A percentile compares a stretch with the other conserved stretches of the same genome.
Conservation (phyloP, 2,329 filamentous ascomycete species). For the Parascedosporium putredinis region DNA sequence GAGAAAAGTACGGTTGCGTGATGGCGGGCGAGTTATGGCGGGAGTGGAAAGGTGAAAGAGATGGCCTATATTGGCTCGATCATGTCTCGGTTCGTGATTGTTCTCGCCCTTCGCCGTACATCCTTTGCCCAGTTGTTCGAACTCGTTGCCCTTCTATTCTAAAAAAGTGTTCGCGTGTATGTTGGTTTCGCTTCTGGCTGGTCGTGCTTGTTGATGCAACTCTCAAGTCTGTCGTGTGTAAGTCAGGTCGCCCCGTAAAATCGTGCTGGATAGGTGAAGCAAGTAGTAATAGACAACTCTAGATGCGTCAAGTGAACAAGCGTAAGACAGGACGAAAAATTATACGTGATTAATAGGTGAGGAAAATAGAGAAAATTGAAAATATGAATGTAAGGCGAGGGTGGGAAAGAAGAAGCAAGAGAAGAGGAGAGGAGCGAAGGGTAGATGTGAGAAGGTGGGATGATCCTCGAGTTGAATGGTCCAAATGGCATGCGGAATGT, state of each 20-base stretch:
- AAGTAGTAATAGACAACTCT: not conserved
- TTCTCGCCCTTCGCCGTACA: not conserved
- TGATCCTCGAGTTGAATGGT: no score
- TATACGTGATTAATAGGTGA: not conserved
- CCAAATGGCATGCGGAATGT: no score
- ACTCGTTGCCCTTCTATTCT: not conserved
- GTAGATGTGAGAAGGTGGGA: not conserved
- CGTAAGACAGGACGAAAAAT: not conserved
- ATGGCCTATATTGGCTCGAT: conserved; percentile 1
- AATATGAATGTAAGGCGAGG: not conserved
- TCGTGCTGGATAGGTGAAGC: not conserved
- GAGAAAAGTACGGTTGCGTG: conserved; percentile 1
- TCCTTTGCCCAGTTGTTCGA: not conserved
- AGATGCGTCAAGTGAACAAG: conserved; percentile 18
- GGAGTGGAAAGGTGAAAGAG: not conserved
- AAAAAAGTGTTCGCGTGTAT: not conserved
- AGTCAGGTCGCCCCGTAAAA: not conserved
- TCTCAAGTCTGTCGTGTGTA: not conserved
- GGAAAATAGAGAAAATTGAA: not conserved
- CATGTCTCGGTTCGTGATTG: not conserved
- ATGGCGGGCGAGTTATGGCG: not conserved
- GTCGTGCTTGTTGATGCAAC: not conserved
- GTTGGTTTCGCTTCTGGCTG: not conserved
- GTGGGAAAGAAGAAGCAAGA: not conserved
- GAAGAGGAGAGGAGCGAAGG: not conserved